Evolutionary conservation across 768 basidiomycete genomes (phyloP), one percentile per base, ranked within the genome.

Genomic region (Termitomyces sp.): DNA sequence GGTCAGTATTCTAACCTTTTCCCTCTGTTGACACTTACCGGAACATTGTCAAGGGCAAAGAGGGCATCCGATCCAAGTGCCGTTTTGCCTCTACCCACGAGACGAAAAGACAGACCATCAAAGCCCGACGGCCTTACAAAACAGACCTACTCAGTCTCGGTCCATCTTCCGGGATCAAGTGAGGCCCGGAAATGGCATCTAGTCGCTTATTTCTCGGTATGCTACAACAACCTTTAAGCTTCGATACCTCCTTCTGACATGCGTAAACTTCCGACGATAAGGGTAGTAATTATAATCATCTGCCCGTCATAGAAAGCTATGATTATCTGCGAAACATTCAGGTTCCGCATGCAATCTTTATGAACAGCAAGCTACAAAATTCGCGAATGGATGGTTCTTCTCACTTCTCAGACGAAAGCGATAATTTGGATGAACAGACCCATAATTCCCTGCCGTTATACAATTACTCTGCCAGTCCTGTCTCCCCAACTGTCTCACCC

Each of bases 111-210:
- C 66, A 75, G 89, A 8, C 89, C 89, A 11, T 83, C 87, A 37
- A 89, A 90, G 61, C 84, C 83, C 16, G 83, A 88, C 59, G 89
- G 89, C n/a, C 76, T 91, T 51, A 91, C 89, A 42, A 91, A 91
- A 72, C 89, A 91, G 67, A 91, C 89, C 0, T 91, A 90, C 65
- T 90, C 88, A 8, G 89, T 88, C 28, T 81, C 84, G 39, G 87
- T 89, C 44, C 77, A 84, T 65, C 73, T 85, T 57, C 85, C 83
- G 39, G 84, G 81, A 48, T 72, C 78, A 39, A 73, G 72, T 54
- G 78, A 79, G 52, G 78, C 79, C 28, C 79, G 82, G 42, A 89
- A 89, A 78, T 91, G 89, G 89, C 89, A 91, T 72, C 79, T 91
- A 49, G 88, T 89, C 56, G 88, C 88, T 45, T 91, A 91, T 74